Base-by-base conservation (phyloP, 345 rosid genomes). In the Eucalyptus coolabah region DNA sequence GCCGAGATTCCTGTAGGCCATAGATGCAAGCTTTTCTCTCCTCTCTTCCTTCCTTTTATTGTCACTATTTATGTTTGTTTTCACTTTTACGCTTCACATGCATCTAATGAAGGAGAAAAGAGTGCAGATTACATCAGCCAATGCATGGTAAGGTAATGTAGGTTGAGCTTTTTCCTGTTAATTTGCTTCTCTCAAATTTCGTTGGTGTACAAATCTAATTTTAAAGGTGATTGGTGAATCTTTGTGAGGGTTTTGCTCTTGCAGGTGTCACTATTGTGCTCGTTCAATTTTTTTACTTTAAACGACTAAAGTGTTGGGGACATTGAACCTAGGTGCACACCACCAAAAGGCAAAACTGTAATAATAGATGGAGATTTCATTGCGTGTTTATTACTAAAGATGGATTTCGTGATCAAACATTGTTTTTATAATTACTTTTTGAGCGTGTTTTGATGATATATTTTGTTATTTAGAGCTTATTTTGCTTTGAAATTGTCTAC, bases 1-100 rank as follows among this genome's bases (percentile, higher is more conserved):
- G 72, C 17, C 17, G 32, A 30, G 72, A 15, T 60, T 1, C 9
- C 3, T 0, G 3, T 4, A 15, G 18, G 0, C 5, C 0, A 18
- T 63, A 13, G 72, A n/a, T 2, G 14, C 69, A 63, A 63, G 1
- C 4, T 28, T 63, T 28, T 28, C 32, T 23, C 69, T 63, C 17
- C 32, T 28, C 69, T 63, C n/a, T 63, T 28, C 34, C 32, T 63
- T 63, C 69, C n/a, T 63, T 0, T 63, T 63, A 4, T 63, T 28
- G 17, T 28, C 7, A n/a, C 34, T n/a, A 0, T 30, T 63, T 30
- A 14, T n/a, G 34, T 63, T 63, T 63, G 11, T 63, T 63, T 30
- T 12, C 3, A 2, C 12, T 4, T 65, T 65, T 16, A 65, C 6
- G 3, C 19, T n/a, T 65, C 77, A 14, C n/a, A 15, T 6, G 40